Evolutionary conservation across 163 green algal species (phyloP).

Genomic region (Chlamydomonas reinhardtii): DNA sequence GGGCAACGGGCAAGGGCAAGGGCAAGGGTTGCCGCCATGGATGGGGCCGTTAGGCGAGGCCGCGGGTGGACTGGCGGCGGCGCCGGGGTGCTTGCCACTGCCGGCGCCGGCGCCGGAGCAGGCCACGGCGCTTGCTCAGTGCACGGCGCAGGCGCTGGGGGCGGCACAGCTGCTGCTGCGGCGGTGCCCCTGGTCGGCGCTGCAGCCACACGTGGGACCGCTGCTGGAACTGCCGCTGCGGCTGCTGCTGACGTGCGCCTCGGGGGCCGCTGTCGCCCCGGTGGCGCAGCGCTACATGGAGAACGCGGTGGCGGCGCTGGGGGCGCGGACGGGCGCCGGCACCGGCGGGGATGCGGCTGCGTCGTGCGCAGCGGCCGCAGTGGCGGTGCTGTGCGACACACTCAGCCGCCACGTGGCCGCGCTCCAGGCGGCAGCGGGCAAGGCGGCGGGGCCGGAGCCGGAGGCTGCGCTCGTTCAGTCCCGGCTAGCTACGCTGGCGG

Average conservation of each 20-base stretch:
- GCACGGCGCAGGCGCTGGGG: slow-evolving; percentile 40
- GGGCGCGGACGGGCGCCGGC: not conserved
- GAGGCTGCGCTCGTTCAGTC: not conserved
- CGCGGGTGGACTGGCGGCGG: not conserved
- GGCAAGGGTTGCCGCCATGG: not conserved
- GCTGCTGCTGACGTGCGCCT: slow-evolving; percentile 25
- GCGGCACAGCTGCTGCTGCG: slow-evolving; percentile 52
- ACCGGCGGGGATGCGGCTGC: not conserved
- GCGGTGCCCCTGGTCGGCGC: slow-evolving; percentile 13
- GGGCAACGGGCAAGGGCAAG: not conserved
- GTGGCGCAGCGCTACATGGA: slow-evolving; percentile 45
- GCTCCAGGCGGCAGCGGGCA: not conserved
- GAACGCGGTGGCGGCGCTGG: not conserved
- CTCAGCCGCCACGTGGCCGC: not conserved
- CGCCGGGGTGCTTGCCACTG: slow-evolving; percentile 4
- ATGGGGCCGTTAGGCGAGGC: not conserved
- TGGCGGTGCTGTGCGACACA: not conserved
- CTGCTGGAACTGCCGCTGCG: slow-evolving; percentile 47
- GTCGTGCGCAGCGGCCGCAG: not conserved
- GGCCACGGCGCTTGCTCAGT: not conserved
- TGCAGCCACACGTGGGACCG: not conserved
- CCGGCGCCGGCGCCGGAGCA: not conserved
- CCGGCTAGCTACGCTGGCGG: not conserved
- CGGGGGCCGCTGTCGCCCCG: not conserved
- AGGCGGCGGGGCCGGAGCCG: too few species aligned